Conservation (phyloP, 2,329 filamentous ascomycete species). For the Phaeomoniella chlamydospora region DNA sequence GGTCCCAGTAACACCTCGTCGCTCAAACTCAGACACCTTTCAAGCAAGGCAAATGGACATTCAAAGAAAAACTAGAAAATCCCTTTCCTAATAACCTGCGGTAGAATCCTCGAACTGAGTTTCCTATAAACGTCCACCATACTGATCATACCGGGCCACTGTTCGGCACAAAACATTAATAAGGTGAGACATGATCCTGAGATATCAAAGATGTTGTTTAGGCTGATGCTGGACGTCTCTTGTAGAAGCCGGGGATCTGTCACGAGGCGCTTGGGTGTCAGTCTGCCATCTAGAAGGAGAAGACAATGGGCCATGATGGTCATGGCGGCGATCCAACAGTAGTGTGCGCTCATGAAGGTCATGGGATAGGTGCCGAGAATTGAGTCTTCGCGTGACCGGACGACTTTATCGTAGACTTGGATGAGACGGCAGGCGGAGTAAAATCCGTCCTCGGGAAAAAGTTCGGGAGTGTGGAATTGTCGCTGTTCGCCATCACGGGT, state of each 20-base stretch:
- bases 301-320: constrained; percentile 11
- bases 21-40: too few relatives aligned
- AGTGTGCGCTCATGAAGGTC: constrained; percentile 13
- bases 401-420: constrained; percentile 11
- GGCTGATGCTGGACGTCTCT: constrained; percentile 2
- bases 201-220: constrained; percentile 3
- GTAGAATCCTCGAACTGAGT: not conserved
- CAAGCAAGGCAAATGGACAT: not conserved
- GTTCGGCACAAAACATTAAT: constrained; percentile 4
- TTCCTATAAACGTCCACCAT: constrained; percentile 4
- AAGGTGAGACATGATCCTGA: constrained; percentile 5
- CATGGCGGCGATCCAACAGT: constrained; percentile 12
- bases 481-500: not conserved
- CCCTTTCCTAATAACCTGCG: not conserved
- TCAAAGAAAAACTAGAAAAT: too few relatives aligned
- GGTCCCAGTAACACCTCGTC: too few relatives aligned
- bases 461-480: not conserved
- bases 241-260: not conserved
- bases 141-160: constrained; percentile 4
- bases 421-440: constrained; percentile 10
- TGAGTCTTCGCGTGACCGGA: constrained; percentile 10
- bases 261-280: not conserved
- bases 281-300: constrained; percentile 8
- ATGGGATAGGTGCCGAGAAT: constrained; percentile 10
- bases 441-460: constrained; percentile 9